These are phyloP conservation scores for Quercus bicolor DNA, from an alignment of 306 rosid species.

Conservation along the genomic window DNA sequence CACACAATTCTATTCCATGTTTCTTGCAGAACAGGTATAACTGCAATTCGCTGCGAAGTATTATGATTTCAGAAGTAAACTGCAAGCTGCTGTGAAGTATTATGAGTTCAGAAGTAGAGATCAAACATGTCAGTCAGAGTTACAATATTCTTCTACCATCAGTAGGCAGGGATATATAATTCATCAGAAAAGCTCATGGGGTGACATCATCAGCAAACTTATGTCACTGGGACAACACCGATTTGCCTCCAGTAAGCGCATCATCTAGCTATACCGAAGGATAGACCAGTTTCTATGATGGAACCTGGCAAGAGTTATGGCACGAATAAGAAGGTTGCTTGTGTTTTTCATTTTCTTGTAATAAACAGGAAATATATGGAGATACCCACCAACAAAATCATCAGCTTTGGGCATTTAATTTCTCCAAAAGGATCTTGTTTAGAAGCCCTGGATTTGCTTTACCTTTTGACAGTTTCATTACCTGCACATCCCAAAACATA, in stretches of 20 bases:
- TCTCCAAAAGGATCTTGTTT: slow-evolving; percentile 80
- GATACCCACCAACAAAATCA: background rate
- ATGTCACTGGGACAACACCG: background rate
- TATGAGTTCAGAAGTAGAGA: background rate
- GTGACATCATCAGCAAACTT: background rate
- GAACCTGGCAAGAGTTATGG: background rate
- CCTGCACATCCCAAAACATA: slow-evolving; percentile 34
- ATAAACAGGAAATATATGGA: background rate
- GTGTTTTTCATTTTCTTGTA: background rate
- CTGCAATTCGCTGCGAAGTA: background rate
- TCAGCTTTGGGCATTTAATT: slow-evolving; percentile 71
- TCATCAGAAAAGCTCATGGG: background rate
- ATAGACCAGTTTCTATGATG: background rate
- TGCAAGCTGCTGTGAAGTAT: background rate
- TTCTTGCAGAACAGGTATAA: background rate
- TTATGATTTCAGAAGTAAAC: background rate
- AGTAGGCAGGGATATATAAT: background rate
- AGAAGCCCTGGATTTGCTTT: slow-evolving; percentile 89
- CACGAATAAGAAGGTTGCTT: background rate
- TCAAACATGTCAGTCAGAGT: background rate
- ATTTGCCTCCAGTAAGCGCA: background rate
- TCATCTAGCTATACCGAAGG: background rate
- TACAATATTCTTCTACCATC: background rate
- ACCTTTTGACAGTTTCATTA: slow-evolving; percentile 90
- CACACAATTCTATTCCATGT: background rate